These are phyloP conservation scores for Helichrysum umbraculigerum DNA, from an alignment of 129 eudicot genomes.

Conservation along the genomic window DNA sequence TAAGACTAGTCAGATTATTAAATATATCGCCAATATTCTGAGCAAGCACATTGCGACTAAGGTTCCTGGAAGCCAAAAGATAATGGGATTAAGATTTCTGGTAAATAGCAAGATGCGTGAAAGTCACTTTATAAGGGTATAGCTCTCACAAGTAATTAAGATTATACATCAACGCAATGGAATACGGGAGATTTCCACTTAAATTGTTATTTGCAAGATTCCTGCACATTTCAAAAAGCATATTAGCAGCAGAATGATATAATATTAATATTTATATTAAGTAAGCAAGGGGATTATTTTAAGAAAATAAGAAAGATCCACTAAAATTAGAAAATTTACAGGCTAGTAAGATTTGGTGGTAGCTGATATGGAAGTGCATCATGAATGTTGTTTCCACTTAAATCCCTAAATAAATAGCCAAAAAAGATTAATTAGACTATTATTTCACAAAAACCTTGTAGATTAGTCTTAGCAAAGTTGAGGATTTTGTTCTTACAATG, in stretches of 20 bases:
- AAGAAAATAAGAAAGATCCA: conserved; percentile 11
- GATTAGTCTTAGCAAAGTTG: not conserved
- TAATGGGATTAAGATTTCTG: not conserved
- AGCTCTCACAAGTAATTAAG: conserved; percentile 70
- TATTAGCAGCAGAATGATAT: conserved; percentile 16
- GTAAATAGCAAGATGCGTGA: not conserved
- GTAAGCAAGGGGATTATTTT: not conserved
- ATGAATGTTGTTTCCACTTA: conserved; percentile 84
- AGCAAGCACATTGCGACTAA: conserved; percentile 72
- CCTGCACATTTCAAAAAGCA: conserved; percentile 45
- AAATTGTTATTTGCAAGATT: conserved; percentile 87
- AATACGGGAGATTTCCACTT: conserved; percentile 84
- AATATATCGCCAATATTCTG: conserved; percentile 77
- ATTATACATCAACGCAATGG: conserved; percentile 58
- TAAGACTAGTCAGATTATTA: conserved; percentile 61
- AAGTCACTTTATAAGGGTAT: conserved; percentile 1
- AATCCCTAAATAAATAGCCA: conserved; percentile 50
- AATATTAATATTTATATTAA: not conserved
- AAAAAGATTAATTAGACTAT: conserved; percentile 3
- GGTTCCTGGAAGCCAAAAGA: conserved; percentile 56
- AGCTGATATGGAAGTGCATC: conserved; percentile 83
- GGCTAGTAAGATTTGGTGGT: conserved; percentile 88
- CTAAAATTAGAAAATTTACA: conserved; percentile 44
- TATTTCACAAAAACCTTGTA: not conserved
- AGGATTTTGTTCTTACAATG: conserved; percentile 53